Base-by-base conservation (phyloP, 1,284 basidiomycete species). In the Ustilago shanxiensis region DNA sequence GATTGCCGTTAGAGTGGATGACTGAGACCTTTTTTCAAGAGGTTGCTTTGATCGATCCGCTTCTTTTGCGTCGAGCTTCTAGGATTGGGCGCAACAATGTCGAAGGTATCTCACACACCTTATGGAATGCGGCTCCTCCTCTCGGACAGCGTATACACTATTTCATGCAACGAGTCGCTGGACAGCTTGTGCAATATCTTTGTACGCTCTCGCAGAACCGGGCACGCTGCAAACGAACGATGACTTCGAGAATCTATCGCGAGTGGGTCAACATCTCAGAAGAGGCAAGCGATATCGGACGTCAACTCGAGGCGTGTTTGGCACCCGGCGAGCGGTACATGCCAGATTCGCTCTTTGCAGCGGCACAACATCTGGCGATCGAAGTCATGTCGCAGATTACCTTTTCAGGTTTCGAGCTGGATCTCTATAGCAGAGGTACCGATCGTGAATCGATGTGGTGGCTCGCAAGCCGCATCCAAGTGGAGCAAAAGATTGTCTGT, bases 331-430 rank as follows among this genome's bases (percentile, higher is more conserved):
- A 77, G 16, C 51, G 53, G 10, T 67, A 67, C 52, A 35, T 77
- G 28, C 63, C 72, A 5, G 78, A 77, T 35, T 68, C 67, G 24
- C 66, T 79, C 41, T 79, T 87, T 6, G 84, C 93, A 28, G 88
- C 88, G 0, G 88, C 90, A 2, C 86, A 91, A 18, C 74, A 90
- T 16, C 90, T 91, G 88, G 89, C 92, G 55, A 85, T 93, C 26
- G 87, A 89, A 5, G 87, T 89, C 24, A 88, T 92, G 11, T 88
- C 90, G 41, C 92, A 94, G 73, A 88, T 94, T 20, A 86, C 93
- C 10, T 87, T 92, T 54, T 90, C 91, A 0, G 93, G 92, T 1
- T 92, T 93, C 73, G 92, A 93, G 81, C 87, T 93, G 28, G 91
- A 92, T 50, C 86, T 95, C 9, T 93, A 94, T 79, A 88, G 89